Percentiles rank a stretch among this genome's conserved stretches.
phyloP scores from a whole-genome alignment of 1,284 basidiomycete genomes.

The Moniliella sp. region DNA sequence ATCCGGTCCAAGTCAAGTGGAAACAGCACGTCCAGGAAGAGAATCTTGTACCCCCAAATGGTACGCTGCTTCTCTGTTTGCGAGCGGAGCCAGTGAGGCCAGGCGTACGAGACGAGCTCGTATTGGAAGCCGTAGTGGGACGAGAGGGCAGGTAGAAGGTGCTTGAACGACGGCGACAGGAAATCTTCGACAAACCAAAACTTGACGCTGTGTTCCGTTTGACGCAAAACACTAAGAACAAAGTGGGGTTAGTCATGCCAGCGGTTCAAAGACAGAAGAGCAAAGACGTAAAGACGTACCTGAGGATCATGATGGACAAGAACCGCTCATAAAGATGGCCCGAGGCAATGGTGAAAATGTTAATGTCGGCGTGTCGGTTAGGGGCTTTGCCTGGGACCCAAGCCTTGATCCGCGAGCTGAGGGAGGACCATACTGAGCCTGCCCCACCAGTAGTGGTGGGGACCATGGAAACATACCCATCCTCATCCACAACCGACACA shows the following conservation, averaged over 20 bases:
- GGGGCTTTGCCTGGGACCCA: neutral
- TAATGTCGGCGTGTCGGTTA: conserved; percentile 47
- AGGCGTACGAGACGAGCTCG: conserved; percentile 91
- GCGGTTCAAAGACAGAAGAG: neutral
- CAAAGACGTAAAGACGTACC: conserved; percentile 19
- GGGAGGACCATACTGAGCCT: neutral
- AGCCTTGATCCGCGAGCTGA: neutral
- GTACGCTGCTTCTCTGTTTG: conserved; percentile 92
- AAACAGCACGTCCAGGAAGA: conserved; percentile 93
- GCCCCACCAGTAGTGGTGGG: too few relatives aligned
- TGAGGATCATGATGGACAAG: conserved; percentile 90
- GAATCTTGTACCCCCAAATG: conserved; percentile 97
- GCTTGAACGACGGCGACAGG: conserved; percentile 84
- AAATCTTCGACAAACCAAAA: conserved; percentile 99
- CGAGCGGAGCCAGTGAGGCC: conserved; percentile 87
- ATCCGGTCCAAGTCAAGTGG: conserved; percentile 93
- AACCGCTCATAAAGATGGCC: conserved; percentile 91
- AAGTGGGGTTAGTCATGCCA: neutral
- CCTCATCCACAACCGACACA: neutral
- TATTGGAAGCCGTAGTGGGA: conserved; percentile 77
- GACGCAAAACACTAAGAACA: conserved; percentile 47
- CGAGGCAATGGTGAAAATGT: conserved; percentile 94
- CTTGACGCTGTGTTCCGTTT: conserved; percentile 78
- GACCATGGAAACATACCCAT: neutral
- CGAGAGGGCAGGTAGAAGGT: conserved; percentile 80